Conservation (phyloP, 2,329 filamentous ascomycete species). For the Eutypella sp. region DNA sequence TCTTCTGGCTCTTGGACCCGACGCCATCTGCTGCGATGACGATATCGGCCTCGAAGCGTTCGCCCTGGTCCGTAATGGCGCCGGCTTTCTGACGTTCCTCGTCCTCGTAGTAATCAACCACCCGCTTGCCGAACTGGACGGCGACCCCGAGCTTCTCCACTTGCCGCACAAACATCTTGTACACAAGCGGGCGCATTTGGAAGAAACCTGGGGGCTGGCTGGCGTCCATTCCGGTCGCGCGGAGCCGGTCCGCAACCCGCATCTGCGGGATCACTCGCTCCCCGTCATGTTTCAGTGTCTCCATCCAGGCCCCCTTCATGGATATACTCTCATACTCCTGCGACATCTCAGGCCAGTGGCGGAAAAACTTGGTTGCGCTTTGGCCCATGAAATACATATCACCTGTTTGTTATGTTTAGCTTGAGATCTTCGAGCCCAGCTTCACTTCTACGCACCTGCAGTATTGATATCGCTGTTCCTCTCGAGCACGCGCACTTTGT, state of each 20-base stretch:
- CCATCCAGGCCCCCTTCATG: slow-evolving; percentile 49
- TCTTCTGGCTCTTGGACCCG: slow-evolving; percentile 39
- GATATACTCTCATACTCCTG: slow-evolving; percentile 47
- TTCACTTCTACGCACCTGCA: slow-evolving; percentile 33
- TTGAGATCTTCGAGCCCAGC: neutral
- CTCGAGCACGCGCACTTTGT: slow-evolving; percentile 45
- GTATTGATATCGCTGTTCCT: slow-evolving; percentile 45
- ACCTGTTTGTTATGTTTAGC: slow-evolving; percentile 27
- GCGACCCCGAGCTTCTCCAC: slow-evolving; percentile 42
- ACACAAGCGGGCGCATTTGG: slow-evolving; percentile 51
- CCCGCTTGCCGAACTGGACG: slow-evolving; percentile 41
- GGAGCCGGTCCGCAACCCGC: slow-evolving; percentile 45
- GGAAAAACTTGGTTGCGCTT: slow-evolving; percentile 49
- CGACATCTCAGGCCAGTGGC: slow-evolving; percentile 49
- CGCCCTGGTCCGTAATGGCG: slow-evolving; percentile 45
- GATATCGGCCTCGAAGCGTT: slow-evolving; percentile 42
- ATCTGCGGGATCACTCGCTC: slow-evolving; percentile 42
- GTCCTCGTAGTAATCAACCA: slow-evolving; percentile 47
- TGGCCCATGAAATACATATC: slow-evolving; percentile 59
- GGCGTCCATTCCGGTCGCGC: slow-evolving; percentile 28
- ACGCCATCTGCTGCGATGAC: slow-evolving; percentile 45
- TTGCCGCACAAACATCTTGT: slow-evolving; percentile 49
- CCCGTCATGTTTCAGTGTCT: slow-evolving; percentile 50
- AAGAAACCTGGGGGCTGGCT: slow-evolving; percentile 49
- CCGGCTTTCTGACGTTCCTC: slow-evolving; percentile 32